A percentile compares a stretch with the other conserved stretches of the same genome.
These are phyloP conservation scores for Lichenothelia convexa DNA, from an alignment of 495 filamentous ascomycete genomes.

Conservation along the genomic window DNA sequence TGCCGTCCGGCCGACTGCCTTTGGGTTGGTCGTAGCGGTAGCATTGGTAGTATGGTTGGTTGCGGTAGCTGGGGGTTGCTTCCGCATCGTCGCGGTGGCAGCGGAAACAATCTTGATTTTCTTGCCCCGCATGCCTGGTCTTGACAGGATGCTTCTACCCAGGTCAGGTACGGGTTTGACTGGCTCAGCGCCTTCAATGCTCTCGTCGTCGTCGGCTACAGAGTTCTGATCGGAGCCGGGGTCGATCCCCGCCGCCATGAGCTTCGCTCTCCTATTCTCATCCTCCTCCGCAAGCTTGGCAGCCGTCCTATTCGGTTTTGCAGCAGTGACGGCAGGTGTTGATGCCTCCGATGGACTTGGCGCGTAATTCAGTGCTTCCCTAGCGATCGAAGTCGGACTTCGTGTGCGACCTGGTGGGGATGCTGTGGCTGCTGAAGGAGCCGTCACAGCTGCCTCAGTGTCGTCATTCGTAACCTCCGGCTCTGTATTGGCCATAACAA, in stretches of 20 bases:
- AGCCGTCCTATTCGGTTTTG: neutral
- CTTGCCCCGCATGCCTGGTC: constrained; percentile 4
- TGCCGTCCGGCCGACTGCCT: too few relatives aligned
- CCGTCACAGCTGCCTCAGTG: neutral
- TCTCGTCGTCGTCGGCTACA: neutral
- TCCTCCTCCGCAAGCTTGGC: constrained; percentile 1
- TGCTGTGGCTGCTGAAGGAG: neutral
- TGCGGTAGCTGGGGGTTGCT: neutral
- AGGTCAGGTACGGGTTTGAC: neutral
- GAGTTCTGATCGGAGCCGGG: constrained; percentile 5
- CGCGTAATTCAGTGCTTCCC: too few relatives aligned
- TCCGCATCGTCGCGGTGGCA: neutral
- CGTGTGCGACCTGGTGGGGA: too few relatives aligned
- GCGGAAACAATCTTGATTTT: constrained; percentile 9
- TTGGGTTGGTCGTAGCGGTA: neutral
- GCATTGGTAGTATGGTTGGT: neutral
- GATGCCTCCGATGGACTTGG: neutral
- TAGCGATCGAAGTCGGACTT: too few relatives aligned
- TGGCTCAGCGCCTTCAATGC: neutral
- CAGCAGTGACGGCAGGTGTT: neutral
- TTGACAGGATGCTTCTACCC: neutral
- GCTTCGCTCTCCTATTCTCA: constrained; percentile 13
- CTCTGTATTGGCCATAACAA: neutral
- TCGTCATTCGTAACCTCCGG: too few relatives aligned
- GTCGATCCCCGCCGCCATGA: constrained; percentile 4